A percentile compares a stretch with the other conserved stretches of the same genome.
Conservation (phyloP, 2,329 filamentous ascomycete genomes). For the Neopestalotiopsis sp. region DNA sequence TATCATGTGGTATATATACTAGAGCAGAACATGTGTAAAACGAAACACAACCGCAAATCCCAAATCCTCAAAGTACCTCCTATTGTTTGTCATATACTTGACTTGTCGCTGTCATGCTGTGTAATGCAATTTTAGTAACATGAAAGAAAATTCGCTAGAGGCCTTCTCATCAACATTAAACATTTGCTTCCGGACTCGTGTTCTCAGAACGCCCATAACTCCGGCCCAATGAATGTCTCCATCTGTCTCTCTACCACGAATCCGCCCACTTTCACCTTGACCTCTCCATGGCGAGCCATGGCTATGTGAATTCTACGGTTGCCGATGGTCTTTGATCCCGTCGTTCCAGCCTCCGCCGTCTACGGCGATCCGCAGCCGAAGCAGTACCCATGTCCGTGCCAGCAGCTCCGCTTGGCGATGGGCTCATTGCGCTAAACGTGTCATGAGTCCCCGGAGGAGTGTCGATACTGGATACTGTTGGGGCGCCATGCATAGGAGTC, state of each 20-base stretch:
- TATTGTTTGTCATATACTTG: background rate
- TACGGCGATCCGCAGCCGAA: conserved; percentile 55
- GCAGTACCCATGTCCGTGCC: conserved; percentile 43
- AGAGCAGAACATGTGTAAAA: background rate
- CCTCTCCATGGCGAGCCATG: background rate
- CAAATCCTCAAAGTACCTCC: background rate
- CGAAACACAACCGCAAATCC: background rate
- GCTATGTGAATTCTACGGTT: conserved; percentile 28
- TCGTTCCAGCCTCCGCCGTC: conserved; percentile 62
- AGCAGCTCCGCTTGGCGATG: conserved; percentile 47
- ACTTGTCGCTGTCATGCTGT: background rate
- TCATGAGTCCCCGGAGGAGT: conserved; percentile 55
- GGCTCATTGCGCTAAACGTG: conserved; percentile 59
- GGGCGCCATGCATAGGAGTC: conserved; percentile 22
- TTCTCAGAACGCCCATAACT: conserved; percentile 3
- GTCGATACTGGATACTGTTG: conserved; percentile 53
- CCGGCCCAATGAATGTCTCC: conserved; percentile 16
- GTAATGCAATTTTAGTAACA: background rate
- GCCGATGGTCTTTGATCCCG: conserved; percentile 41
- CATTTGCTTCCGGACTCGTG: background rate
- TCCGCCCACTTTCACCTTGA: background rate
- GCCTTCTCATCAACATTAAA: background rate
- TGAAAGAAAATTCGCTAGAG: background rate
- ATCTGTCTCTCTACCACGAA: background rate
- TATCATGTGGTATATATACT: background rate